Evolutionary conservation across 306 rosid species (phyloP).

Genomic region (Adenanthera pavonina): DNA sequence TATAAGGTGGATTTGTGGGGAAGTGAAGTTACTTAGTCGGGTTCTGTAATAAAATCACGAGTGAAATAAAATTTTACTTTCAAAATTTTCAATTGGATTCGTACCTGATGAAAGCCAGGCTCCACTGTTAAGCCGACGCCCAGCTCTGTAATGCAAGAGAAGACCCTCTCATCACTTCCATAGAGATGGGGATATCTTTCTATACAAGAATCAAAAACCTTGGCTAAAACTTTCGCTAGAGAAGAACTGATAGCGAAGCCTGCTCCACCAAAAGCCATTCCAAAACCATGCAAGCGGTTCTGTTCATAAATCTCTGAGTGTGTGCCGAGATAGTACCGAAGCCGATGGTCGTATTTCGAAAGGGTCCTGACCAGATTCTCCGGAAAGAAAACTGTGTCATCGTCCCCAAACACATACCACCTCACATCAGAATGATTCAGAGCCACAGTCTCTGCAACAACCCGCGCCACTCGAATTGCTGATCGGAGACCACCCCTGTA

Average conservation of each 20-base stretch:
- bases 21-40: not conserved
- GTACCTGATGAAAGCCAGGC: slow-evolving; percentile 94
- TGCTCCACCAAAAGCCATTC: slow-evolving; percentile 87
- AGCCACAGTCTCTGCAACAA: slow-evolving; percentile 68
- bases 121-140: slow-evolving; percentile 76
- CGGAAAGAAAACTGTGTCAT: slow-evolving; percentile 80
- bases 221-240: slow-evolving; percentile 60
- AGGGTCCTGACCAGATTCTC: slow-evolving; percentile 79
- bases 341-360: slow-evolving; percentile 70
- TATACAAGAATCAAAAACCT: slow-evolving; percentile 74
- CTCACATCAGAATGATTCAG: slow-evolving; percentile 61
- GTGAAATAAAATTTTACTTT: not conserved
- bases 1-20: not conserved
- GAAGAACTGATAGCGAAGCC: slow-evolving; percentile 83
- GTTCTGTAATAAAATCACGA: not conserved
- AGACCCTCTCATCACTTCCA: slow-evolving; percentile 81
- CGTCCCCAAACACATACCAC: slow-evolving; percentile 95
- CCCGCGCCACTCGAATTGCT: slow-evolving; percentile 82
- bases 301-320: slow-evolving; percentile 67
- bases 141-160: slow-evolving; percentile 76
- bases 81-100: not conserved
- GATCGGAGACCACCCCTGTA: slow-evolving; percentile 55
- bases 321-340: slow-evolving; percentile 81
- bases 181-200: slow-evolving; percentile 78
- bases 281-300: slow-evolving; percentile 54